Evolutionary conservation across 768 basidiomycete species (phyloP).

Genomic region (Leccinum sublutescens): DNA sequence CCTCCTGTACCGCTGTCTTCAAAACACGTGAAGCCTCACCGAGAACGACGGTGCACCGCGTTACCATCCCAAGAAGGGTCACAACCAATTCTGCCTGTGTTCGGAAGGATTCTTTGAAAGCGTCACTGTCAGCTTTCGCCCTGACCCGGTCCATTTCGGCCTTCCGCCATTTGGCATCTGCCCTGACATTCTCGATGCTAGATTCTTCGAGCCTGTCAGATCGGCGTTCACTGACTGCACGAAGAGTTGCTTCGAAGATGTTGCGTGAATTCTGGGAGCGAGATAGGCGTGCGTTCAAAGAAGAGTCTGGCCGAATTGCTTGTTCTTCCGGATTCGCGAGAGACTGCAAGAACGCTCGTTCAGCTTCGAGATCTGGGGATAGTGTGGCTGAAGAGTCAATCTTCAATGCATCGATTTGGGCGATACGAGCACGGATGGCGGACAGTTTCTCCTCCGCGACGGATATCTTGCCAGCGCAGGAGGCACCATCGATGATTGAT

Average conservation of each 20-base stretch:
- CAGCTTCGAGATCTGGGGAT: slow-evolving; percentile 64
- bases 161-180: slow-evolving; percentile 62
- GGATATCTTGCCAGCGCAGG: slow-evolving; percentile 65
- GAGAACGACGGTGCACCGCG: slow-evolving; percentile 71
- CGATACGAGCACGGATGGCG: slow-evolving; percentile 60
- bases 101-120: slow-evolving; percentile 57
- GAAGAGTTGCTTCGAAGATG: slow-evolving; percentile 84
- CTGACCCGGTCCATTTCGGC: slow-evolving; percentile 70
- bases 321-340: slow-evolving; percentile 73
- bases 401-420: slow-evolving; percentile 49
- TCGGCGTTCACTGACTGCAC: slow-evolving; percentile 77
- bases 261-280: slow-evolving; percentile 72
- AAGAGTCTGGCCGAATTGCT: slow-evolving; percentile 55
- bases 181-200: slow-evolving; percentile 65
- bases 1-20: slow-evolving; percentile 38
- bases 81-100: slow-evolving; percentile 69
- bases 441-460: slow-evolving; percentile 69
- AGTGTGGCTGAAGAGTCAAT: slow-evolving; percentile 35
- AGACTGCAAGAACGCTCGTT: slow-evolving; percentile 64
- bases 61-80: slow-evolving; percentile 75
- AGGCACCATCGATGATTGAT: slow-evolving; percentile 73
- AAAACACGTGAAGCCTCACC: slow-evolving; percentile 53
- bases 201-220: slow-evolving; percentile 77
- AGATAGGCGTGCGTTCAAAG: slow-evolving; percentile 55
- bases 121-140: slow-evolving; percentile 64